Conservation (phyloP, 2,329 filamentous ascomycete genomes). For the Chaetomium olivaceum region DNA sequence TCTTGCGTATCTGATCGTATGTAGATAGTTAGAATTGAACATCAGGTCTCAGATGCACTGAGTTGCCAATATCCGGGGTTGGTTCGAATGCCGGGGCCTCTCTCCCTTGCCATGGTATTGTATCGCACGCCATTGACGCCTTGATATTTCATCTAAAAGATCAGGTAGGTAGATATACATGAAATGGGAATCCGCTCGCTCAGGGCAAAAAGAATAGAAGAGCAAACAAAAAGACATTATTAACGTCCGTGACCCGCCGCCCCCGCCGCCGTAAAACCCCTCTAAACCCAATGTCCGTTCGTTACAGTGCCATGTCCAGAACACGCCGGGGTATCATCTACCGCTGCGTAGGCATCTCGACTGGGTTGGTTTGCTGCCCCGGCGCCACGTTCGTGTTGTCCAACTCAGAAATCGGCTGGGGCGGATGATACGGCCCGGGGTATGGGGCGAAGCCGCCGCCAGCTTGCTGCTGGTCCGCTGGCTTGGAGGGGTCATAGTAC, state of each 20-base stretch:
- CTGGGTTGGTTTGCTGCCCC: constrained; percentile 22
- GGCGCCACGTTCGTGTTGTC: constrained; percentile 14
- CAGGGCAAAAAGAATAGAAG: not conserved
- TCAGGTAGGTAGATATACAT: not conserved
- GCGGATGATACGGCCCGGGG: not conserved
- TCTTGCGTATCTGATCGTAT: not conserved
- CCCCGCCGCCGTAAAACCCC: not conserved
- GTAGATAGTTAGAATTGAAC: not conserved
- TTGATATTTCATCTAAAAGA: not conserved
- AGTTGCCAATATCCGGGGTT: not conserved
- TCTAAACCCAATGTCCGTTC: not conserved
- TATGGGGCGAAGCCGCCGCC: not conserved
- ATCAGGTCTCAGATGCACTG: not conserved
- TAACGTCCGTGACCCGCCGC: not conserved
- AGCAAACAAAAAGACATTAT: not conserved
- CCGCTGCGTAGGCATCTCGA: constrained; percentile 24
- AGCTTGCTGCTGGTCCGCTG: constrained; percentile 6
- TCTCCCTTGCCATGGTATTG: not conserved
- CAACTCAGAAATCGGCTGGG: constrained; percentile 11
- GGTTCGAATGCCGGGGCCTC: not conserved
- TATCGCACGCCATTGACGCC: not conserved
- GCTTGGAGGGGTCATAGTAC: constrained; percentile 28
- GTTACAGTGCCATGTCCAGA: not conserved
- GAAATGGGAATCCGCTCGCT: constrained; percentile 2
- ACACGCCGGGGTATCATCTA: not conserved